phyloP scores from a whole-genome alignment of 306 rosid species.

The Corylus heterophylla region DNA sequence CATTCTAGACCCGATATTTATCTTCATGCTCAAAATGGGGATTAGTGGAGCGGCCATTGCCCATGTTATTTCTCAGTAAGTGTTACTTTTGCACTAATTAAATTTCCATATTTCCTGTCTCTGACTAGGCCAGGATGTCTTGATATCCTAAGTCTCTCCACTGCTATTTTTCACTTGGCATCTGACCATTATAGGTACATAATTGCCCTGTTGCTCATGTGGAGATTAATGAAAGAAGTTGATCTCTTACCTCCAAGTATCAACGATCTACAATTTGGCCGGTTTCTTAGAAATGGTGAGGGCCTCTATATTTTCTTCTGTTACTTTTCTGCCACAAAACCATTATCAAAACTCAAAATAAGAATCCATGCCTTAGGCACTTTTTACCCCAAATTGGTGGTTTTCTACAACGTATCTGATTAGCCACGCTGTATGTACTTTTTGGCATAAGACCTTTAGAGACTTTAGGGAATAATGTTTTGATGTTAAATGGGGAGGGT shows the following conservation, averaged over 20 bases:
- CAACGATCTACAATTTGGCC: constrained; percentile 65
- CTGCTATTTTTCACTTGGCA: not conserved
- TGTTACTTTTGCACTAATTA: constrained; percentile 19
- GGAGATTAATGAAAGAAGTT: constrained; percentile 67
- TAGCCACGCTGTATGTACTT: not conserved
- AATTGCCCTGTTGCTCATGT: constrained; percentile 60
- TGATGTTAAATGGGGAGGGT: not conserved
- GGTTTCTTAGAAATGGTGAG: constrained; percentile 74
- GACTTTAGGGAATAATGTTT: not conserved
- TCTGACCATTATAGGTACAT: constrained; percentile 55
- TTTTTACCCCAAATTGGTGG: not conserved
- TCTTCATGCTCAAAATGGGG: constrained; percentile 64
- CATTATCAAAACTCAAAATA: not conserved
- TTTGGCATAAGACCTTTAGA: not conserved
- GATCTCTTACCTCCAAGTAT: constrained; percentile 75
- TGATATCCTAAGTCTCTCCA: constrained; percentile 2
- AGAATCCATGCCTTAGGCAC: not conserved
- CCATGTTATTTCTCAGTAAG: constrained; percentile 96
- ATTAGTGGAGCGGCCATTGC: constrained; percentile 93
- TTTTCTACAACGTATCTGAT: not conserved
- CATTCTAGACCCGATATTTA: constrained; percentile 78
- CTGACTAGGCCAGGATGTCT: not conserved
- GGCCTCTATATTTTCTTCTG: constrained; percentile 2
- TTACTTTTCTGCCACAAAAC: not conserved
- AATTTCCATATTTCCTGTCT: not conserved